A percentile compares a stretch with the other conserved stretches of the same genome.
These are phyloP conservation scores for Candida maesae DNA, from an alignment of 805 yeast genomes.

Conservation along the genomic window DNA sequence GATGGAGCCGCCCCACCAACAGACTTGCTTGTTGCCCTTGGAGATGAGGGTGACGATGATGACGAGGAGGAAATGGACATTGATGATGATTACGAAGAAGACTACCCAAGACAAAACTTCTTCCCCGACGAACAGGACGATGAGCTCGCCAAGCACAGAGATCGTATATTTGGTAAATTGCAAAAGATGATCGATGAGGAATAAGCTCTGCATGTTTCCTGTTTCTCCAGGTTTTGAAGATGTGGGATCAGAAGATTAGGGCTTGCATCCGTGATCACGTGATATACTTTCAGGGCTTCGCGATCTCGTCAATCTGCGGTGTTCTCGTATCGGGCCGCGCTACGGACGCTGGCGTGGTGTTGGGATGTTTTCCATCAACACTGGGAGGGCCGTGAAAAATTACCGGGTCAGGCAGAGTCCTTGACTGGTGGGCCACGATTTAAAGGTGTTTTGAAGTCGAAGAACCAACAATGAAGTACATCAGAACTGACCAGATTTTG, in stretches of 20 bases:
- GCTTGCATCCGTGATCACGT: constrained; percentile 1
- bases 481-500: constrained; percentile 80
- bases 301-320: too few species aligned
- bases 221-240: too few species aligned
- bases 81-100: constrained; percentile 31
- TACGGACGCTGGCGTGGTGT: constrained; percentile 6
- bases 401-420: too few species aligned
- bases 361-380: constrained; percentile 13
- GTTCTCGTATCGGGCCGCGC: too few species aligned
- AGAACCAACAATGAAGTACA: constrained; percentile 60
- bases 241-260: too few species aligned
- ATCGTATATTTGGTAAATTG: constrained; percentile 53
- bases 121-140: constrained; percentile 55
- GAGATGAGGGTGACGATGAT: constrained; percentile 30
- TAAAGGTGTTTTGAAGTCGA: neutral
- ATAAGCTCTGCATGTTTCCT: constrained; percentile 1
- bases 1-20: constrained; percentile 50
- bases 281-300: neutral
- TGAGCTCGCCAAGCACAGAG: constrained; percentile 60
- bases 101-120: constrained; percentile 45
- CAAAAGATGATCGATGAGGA: constrained; percentile 50
- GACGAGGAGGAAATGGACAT: constrained; percentile 51
- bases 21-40: constrained; percentile 31
- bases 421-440: neutral
- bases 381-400: constrained; percentile 10